Evolutionary conservation across 2,329 filamentous ascomycete species (phyloP).

Genomic region (Pseudopyricularia cyperi): DNA sequence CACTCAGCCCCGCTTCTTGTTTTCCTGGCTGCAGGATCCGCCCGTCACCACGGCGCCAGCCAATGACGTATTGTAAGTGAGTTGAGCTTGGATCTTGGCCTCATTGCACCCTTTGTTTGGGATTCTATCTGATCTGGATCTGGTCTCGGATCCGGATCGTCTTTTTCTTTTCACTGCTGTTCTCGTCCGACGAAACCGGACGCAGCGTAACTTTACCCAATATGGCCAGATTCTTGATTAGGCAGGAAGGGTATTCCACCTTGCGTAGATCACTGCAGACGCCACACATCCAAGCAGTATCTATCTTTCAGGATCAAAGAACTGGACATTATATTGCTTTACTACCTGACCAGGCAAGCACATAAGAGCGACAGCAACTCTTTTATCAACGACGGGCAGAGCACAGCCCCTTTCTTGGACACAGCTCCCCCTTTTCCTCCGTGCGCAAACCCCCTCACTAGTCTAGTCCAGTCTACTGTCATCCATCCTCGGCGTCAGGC

Average conservation of each 20-base stretch:
- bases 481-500: background rate
- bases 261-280: too few relatives aligned
- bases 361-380: too few relatives aligned
- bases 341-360: too few relatives aligned
- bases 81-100: background rate
- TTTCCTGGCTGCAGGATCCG: background rate
- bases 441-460: background rate
- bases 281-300: too few relatives aligned
- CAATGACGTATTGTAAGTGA: background rate
- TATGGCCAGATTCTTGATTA: too few relatives aligned
- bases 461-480: background rate
- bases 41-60: background rate
- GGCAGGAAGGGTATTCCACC: too few relatives aligned
- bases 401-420: background rate
- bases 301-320: too few relatives aligned
- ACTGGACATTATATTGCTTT: too few relatives aligned
- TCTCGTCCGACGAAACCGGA: too few relatives aligned
- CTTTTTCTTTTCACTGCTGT: too few relatives aligned
- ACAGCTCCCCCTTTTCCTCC: background rate
- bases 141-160: background rate
- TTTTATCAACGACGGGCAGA: background rate
- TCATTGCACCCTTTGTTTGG: background rate
- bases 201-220: too few relatives aligned
- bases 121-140: background rate
- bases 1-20: background rate